A percentile compares a stretch with the other conserved stretches of the same genome.
phyloP scores from a whole-genome alignment of 306 rosid species.

The Cicer chorassanicum region DNA sequence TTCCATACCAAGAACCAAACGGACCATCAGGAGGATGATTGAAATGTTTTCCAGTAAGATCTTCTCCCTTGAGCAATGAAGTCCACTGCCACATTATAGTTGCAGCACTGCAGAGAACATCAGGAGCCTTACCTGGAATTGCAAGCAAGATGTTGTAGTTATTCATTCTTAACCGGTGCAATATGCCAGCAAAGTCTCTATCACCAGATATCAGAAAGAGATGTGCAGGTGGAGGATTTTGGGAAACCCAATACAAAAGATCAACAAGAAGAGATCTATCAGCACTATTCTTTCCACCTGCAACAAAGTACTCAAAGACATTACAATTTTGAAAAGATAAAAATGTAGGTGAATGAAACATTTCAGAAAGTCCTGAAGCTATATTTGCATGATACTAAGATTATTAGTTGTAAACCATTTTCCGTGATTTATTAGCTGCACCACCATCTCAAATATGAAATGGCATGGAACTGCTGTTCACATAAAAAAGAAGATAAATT shows the following conservation, averaged over 20 bases:
- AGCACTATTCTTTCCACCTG: slow-evolving; percentile 90
- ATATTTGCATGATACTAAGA: slow-evolving; percentile 20
- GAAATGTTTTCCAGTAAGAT: slow-evolving; percentile 66
- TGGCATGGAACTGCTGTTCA: not conserved
- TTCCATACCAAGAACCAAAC: slow-evolving; percentile 80
- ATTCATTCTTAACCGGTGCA: slow-evolving; percentile 83
- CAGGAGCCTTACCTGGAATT: slow-evolving; percentile 53
- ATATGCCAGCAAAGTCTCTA: slow-evolving; percentile 67
- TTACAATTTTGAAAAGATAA: slow-evolving; percentile 23
- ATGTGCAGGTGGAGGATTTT: slow-evolving; percentile 98
- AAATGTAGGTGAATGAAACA: slow-evolving; percentile 16
- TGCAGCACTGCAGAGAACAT: slow-evolving; percentile 82
- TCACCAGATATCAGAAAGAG: slow-evolving; percentile 83
- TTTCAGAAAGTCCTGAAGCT: not conserved
- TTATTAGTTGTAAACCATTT: not conserved
- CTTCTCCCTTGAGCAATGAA: slow-evolving; percentile 72
- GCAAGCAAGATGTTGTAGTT: slow-evolving; percentile 93
- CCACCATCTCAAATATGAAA: slow-evolving; percentile 16
- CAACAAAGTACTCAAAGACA: slow-evolving; percentile 34
- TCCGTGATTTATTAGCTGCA: slow-evolving; percentile 5
- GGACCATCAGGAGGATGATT: slow-evolving; percentile 88
- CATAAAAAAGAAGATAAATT: not conserved
- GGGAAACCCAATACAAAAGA: slow-evolving; percentile 90
- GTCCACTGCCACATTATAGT: slow-evolving; percentile 92
- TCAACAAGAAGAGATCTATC: slow-evolving; percentile 80